Conservation (phyloP, 169 alveolate species). For the Pseudocohnilembus persalinus region DNA sequence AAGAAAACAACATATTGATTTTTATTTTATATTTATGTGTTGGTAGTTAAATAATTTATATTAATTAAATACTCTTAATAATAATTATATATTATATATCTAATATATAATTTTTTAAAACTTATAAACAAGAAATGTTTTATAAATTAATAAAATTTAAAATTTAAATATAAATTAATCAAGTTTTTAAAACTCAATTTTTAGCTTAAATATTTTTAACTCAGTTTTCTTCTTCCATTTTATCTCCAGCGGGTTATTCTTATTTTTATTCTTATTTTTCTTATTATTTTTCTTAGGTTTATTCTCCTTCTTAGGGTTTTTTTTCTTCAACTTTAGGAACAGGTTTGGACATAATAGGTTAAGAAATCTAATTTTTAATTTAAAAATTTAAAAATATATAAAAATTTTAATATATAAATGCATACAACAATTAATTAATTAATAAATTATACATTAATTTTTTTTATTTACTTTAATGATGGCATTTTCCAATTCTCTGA, state of each 20-base stretch:
- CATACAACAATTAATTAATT: constrained; percentile 18
- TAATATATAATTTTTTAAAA: too few species aligned
- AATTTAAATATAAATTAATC: too few species aligned
- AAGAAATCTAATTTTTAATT: constrained; percentile 33
- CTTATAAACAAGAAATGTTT: too few species aligned
- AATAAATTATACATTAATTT: constrained; percentile 12
- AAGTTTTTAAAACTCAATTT: too few species aligned
- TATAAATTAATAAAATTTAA: too few species aligned
- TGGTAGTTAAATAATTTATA: too few species aligned
- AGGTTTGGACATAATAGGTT: constrained; percentile 56
- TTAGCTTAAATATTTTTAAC: neutral
- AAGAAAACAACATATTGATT: too few species aligned
- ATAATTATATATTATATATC: too few species aligned
- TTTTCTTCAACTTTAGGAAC: constrained; percentile 65
- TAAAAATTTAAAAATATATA: constrained; percentile 25
- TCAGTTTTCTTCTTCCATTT: constrained; percentile 25
- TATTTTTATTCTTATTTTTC: neutral
- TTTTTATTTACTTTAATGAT: constrained; percentile 42
- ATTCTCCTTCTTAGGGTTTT: constrained; percentile 54
- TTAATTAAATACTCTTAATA: too few species aligned
- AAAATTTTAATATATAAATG: constrained; percentile 7
- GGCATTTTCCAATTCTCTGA: constrained; percentile 19
- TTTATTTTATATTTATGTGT: too few species aligned
- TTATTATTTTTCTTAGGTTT: constrained; percentile 26
- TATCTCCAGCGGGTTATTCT: neutral